A percentile compares a stretch with the other conserved stretches of the same genome.
These are phyloP conservation scores for Trichoderma endophyticum DNA, from an alignment of 2,329 filamentous ascomycete species.

Conservation along the genomic window DNA sequence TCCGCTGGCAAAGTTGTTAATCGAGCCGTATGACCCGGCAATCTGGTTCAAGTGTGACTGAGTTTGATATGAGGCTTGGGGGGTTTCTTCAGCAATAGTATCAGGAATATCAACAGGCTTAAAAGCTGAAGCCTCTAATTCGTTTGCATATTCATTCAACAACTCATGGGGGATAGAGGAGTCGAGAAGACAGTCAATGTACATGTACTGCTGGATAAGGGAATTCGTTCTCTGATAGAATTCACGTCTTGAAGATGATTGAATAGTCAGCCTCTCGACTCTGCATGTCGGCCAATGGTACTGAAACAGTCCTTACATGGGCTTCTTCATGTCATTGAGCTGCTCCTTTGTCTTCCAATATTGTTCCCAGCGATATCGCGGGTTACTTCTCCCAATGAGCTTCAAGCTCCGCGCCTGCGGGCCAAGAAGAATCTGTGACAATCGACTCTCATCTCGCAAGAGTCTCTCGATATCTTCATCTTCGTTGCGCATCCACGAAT, in stretches of 20 bases:
- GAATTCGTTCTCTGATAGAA: conserved; percentile 91
- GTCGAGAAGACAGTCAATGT: conserved; percentile 86
- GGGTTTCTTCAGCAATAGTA: conserved; percentile 71
- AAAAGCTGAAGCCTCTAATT: conserved; percentile 55
- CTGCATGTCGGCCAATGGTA: neutral
- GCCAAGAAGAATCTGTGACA: conserved; percentile 59
- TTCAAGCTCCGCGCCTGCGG: conserved; percentile 78
- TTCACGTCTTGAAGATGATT: conserved; percentile 50
- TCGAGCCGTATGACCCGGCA: conserved; percentile 31
- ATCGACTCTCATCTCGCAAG: conserved; percentile 54
- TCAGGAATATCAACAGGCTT: conserved; percentile 60
- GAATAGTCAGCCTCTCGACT: neutral
- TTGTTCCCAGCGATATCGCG: conserved; percentile 77
- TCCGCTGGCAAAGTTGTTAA: conserved; percentile 25
- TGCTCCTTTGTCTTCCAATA: conserved; percentile 83
- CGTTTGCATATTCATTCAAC: conserved; percentile 77
- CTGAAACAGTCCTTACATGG: conserved; percentile 48
- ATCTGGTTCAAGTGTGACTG: conserved; percentile 22
- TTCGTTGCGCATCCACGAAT: conserved; percentile 27
- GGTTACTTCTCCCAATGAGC: conserved; percentile 84
- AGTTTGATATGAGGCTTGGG: conserved; percentile 28
- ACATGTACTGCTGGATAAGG: conserved; percentile 86
- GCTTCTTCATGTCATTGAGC: conserved; percentile 66
- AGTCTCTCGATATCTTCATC: conserved; percentile 46
- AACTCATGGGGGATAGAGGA: conserved; percentile 89